Base-by-base conservation (phyloP, 176 grass and related monocot genomes). In the Elaeis guineensis region DNA sequence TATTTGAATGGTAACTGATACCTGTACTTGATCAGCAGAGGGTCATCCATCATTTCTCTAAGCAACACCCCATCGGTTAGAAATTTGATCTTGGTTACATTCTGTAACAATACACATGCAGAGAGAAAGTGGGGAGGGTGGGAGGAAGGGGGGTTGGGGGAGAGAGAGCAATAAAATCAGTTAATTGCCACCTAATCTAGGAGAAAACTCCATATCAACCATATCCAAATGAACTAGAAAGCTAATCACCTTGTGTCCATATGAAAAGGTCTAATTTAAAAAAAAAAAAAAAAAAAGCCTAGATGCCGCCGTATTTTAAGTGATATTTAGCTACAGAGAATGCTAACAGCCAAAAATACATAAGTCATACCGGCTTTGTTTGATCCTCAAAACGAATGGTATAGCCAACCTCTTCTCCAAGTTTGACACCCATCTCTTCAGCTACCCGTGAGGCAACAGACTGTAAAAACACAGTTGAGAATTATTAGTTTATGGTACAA, bases 11-110 rank as follows among this genome's bases (percentile, higher is more conserved):
- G 5, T 78, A 44, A 44, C 35, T 3, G 9, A 44, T 44, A 97
- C 87, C 92, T 89, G 78, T 97, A 97, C 76, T 91, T 90, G 56
- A 75, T 89, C 25, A 97, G 51, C 85, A 89, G 87, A 72, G 87
- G 92, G 75, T 91, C 92, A 53, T 97, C 87, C 92, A 97, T 97
- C 92, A 91, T 97, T 85, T 97, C 92, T 87, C 92, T 97, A 61
- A 97, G 82, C 72, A 91, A 71, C 65, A 97, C 84, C 16, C 87
- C 92, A 78, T 97, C 87, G 24, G 92, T 97, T 59, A 97, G 92
- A 82, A 97, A 91, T 82, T 91, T 97, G 59, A 97, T 80, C 83
- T 72, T 78, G 39, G 92, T 97, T 55, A 73, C 62, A 78, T 76
- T 75, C 92, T 97, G 76, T 60, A 52, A 73, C 59, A 90, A 44